Evolutionary conservation across 208 protist species (phyloP).

Genomic region (Novymonas esmeraldas): DNA sequence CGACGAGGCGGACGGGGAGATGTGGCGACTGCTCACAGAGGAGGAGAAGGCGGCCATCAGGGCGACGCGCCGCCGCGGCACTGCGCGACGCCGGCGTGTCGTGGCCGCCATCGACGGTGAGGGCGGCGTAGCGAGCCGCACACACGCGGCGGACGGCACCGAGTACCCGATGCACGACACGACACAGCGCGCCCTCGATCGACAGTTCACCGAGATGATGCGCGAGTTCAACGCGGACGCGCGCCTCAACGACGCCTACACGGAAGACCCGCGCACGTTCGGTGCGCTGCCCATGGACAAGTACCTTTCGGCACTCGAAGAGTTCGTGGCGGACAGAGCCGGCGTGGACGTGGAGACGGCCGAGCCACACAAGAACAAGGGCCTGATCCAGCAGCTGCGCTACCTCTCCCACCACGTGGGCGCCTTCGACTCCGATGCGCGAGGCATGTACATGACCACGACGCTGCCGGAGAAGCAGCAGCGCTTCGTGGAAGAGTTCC

Average conservation of each 20-base stretch:
- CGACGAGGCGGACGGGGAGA: slow-evolving; percentile 29
- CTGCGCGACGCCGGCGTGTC: slow-evolving; percentile 27
- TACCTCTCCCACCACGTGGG: slow-evolving; percentile 57
- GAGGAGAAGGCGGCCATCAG: slow-evolving; percentile 52
- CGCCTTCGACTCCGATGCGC: slow-evolving; percentile 61
- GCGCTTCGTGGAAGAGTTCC: slow-evolving; percentile 71
- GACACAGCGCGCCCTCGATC: slow-evolving; percentile 54
- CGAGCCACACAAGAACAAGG: slow-evolving; percentile 79
- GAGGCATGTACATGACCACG: slow-evolving; percentile 70
- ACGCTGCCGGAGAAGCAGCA: slow-evolving; percentile 70
- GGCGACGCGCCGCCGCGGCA: slow-evolving; percentile 39
- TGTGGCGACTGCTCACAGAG: slow-evolving; percentile 52
- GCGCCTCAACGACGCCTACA: slow-evolving; percentile 70
- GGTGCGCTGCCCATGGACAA: slow-evolving; percentile 73
- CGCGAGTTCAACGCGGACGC: slow-evolving; percentile 75
- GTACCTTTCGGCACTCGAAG: slow-evolving; percentile 80
- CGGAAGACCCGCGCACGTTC: slow-evolving; percentile 76
- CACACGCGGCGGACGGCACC: slow-evolving; percentile 30
- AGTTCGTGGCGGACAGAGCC: slow-evolving; percentile 77
- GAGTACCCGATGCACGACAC: slow-evolving; percentile 62
- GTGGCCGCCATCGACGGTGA: background rate
- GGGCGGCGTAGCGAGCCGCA: slow-evolving; percentile 11
- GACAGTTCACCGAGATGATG: slow-evolving; percentile 80
- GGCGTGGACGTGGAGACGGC: slow-evolving; percentile 70
- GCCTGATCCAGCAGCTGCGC: slow-evolving; percentile 78